Conservation (phyloP, 2,329 filamentous ascomycete species). For the Colletotrichum orbiculare region DNA sequence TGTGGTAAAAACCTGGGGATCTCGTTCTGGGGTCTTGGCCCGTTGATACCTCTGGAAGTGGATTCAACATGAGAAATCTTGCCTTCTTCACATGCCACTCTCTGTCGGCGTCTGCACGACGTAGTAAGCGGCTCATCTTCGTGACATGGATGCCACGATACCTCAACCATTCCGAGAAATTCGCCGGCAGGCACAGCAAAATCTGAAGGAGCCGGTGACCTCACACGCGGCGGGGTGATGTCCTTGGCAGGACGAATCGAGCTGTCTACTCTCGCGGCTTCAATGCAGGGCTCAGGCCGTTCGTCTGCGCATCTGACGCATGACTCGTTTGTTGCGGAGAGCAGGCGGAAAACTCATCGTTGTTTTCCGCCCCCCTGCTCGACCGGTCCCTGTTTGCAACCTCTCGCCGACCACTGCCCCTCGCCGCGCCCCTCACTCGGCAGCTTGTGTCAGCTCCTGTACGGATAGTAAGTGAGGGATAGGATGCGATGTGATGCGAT, state of each 20-base stretch:
- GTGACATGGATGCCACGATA: conserved; percentile 11
- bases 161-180: conserved; percentile 21
- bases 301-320: conserved; percentile 11
- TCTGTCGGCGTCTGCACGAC: too few relatives aligned
- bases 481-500: background rate
- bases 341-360: conserved; percentile 29
- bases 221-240: conserved; percentile 6
- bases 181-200: conserved; percentile 8
- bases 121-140: conserved; percentile 15
- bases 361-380: conserved; percentile 24
- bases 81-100: conserved; percentile 19
- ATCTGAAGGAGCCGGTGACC: conserved; percentile 3
- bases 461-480: background rate
- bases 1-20: conserved; percentile 25
- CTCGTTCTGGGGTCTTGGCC: conserved; percentile 30
- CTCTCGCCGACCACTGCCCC: conserved; percentile 21
- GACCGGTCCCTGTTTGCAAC: conserved; percentile 2
- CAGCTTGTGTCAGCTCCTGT: conserved; percentile 14
- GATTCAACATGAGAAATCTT: background rate
- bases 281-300: background rate
- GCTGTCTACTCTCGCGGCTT: conserved; percentile 6
- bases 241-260: conserved; percentile 11
- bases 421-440: conserved; percentile 31
- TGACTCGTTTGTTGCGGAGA: conserved; percentile 31
- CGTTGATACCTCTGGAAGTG: conserved; percentile 2